phyloP scores from a whole-genome alignment of 345 rosid species.

The Populus ilicifolia region DNA sequence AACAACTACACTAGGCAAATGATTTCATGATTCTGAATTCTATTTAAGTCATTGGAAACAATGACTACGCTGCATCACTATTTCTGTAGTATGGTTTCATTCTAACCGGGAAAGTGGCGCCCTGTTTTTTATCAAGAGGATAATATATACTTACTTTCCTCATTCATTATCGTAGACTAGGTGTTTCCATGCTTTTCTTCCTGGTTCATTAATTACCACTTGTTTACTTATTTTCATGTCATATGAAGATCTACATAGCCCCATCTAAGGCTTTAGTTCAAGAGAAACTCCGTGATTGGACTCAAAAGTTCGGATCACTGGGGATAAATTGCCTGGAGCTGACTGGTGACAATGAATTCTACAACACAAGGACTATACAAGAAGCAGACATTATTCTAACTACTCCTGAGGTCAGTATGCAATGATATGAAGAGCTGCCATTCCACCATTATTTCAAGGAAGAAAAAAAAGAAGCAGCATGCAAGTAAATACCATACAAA shows the following conservation, averaged over 20 bases:
- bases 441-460: not conserved
- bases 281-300: conserved; percentile 94
- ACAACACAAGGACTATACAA: conserved; percentile 62
- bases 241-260: conserved; percentile 71
- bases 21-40: not conserved
- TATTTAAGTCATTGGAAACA: too few species aligned
- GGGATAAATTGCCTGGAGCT: conserved; percentile 85
- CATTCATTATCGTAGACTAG: not conserved
- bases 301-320: conserved; percentile 69
- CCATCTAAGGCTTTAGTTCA: conserved; percentile 97
- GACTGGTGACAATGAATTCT: conserved; percentile 85
- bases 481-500: not conserved
- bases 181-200: not conserved
- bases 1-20: not conserved
- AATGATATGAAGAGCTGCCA: not conserved
- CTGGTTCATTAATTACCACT: conserved; percentile 2
- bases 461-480: not conserved
- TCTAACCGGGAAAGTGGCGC: too few species aligned
- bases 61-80: too few species aligned
- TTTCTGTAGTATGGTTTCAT: too few species aligned
- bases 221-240: conserved; percentile 23
- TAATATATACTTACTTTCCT: not conserved
- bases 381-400: conserved; percentile 92
- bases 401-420: conserved; percentile 78
- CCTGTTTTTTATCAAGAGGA: too few species aligned